These are phyloP conservation scores for Ophiosphaerella herpotricha DNA, from an alignment of 2,329 filamentous ascomycete species.

Conservation along the genomic window DNA sequence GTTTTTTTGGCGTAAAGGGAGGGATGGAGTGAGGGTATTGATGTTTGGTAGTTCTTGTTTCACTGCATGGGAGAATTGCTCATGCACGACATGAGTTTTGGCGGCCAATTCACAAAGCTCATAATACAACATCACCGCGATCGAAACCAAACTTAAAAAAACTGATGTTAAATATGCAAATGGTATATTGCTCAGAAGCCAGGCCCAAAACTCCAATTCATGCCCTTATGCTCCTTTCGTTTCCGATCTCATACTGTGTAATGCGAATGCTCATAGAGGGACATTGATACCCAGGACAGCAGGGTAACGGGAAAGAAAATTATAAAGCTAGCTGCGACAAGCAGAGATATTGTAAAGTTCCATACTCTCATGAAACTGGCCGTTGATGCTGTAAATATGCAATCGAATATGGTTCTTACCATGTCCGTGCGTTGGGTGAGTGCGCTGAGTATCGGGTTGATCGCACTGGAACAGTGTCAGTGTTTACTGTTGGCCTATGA, in stretches of 20 bases:
- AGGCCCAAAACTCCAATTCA: constrained; percentile 15
- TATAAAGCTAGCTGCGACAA: constrained; percentile 8
- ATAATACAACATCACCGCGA: too few species aligned
- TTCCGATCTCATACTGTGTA: not conserved
- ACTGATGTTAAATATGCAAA: constrained; percentile 13
- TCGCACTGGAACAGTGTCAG: too few species aligned
- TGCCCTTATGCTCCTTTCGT: constrained; percentile 3
- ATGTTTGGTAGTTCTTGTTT: too few species aligned
- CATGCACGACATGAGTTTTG: too few species aligned
- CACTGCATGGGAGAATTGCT: too few species aligned
- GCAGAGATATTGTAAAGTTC: constrained; percentile 13
- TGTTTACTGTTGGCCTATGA: too few species aligned
- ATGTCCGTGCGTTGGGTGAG: not conserved
- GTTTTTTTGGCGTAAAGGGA: too few species aligned
- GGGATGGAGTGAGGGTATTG: too few species aligned
- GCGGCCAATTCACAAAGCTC: too few species aligned
- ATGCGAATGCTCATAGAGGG: constrained; percentile 1
- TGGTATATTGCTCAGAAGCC: constrained; percentile 25
- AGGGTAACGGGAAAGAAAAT: constrained; percentile 10
- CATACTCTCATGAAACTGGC: constrained; percentile 5
- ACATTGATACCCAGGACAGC: constrained; percentile 4
- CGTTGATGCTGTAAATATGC: constrained; percentile 21
- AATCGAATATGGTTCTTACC: constrained; percentile 3
- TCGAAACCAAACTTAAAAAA: not conserved
- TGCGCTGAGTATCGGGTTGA: too few species aligned